Conservation (phyloP, 2,329 filamentous ascomycete genomes). For the Metarhizium brunneum region DNA sequence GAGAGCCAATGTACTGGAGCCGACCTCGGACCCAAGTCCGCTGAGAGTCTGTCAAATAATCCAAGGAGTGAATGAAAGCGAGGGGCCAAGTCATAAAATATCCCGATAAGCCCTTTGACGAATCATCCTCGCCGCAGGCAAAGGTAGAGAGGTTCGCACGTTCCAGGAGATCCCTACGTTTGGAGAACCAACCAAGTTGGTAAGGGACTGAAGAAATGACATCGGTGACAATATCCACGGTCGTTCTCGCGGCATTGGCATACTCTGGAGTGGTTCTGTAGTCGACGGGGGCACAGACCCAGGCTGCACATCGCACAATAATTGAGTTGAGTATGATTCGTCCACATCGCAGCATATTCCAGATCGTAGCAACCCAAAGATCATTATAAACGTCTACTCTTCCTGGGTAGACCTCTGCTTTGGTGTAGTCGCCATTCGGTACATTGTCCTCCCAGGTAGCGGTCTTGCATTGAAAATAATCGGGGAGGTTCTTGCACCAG, state of each 20-base stretch:
- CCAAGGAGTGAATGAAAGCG: conserved; percentile 42
- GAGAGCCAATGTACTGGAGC: conserved; percentile 43
- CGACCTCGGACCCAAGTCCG: conserved; percentile 45
- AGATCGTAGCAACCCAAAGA: conserved; percentile 47
- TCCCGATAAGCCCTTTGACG: conserved; percentile 44
- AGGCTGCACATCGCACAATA: conserved; percentile 50
- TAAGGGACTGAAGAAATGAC: conserved; percentile 54
- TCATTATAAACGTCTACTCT: conserved; percentile 51
- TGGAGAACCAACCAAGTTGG: conserved; percentile 49
- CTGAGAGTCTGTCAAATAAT: conserved; percentile 51
- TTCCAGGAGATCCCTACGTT: conserved; percentile 30
- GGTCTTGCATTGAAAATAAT: conserved; percentile 40
- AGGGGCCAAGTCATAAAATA: conserved; percentile 53
- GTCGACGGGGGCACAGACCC: conserved; percentile 50
- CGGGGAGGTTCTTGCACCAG: conserved; percentile 43
- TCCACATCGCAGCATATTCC: conserved; percentile 45
- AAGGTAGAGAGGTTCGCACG: conserved; percentile 34
- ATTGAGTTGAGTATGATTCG: conserved; percentile 46
- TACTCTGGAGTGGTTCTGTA: conserved; percentile 56
- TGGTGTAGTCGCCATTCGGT: conserved; percentile 39
- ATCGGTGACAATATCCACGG: conserved; percentile 44
- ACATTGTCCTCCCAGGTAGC: conserved; percentile 49
- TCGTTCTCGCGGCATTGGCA: conserved; percentile 41
- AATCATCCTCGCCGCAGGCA: conserved; percentile 39
- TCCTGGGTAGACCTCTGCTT: conserved; percentile 50